phyloP scores from a whole-genome alignment of 139 green algal species.

The Haematococcus sp. region DNA sequence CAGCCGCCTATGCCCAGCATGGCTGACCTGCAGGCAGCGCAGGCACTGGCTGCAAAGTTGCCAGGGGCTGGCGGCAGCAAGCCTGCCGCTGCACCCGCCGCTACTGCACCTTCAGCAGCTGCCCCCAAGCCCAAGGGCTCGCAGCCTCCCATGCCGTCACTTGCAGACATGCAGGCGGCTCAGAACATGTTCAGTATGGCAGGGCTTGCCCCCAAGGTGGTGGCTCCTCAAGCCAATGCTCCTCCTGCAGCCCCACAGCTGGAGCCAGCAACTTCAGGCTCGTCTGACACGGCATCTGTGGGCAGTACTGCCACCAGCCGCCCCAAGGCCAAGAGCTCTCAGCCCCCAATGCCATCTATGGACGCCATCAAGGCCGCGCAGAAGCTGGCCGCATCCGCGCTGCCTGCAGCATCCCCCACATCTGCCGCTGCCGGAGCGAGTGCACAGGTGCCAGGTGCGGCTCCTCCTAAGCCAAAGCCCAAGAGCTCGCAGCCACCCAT shows the following conservation, averaged over 20 bases:
- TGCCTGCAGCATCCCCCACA: no score
- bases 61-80: neutral
- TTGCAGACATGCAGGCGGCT: neutral
- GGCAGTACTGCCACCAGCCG: constrained; percentile 7
- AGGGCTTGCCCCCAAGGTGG: neutral
- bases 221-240: no score
- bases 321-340: neutral
- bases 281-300: neutral
- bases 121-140: neutral
- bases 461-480: neutral
- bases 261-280: no score
- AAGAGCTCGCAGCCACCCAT: constrained; percentile 1
- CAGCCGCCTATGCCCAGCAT: neutral
- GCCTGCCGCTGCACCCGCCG: no score
- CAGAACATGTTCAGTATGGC: neutral
- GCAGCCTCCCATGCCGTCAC: constrained; percentile 7
- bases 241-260: no score
- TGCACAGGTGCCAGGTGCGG: no score
- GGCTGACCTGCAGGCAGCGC: neutral
- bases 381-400: neutral
- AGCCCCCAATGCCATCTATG: constrained; percentile 22
- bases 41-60: neutral
- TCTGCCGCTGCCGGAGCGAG: no score
- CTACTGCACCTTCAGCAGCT: no score
- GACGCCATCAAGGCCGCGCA: constrained; percentile 15